phyloP scores from a whole-genome alignment of 768 basidiomycete genomes.

The Zangia roseola region DNA sequence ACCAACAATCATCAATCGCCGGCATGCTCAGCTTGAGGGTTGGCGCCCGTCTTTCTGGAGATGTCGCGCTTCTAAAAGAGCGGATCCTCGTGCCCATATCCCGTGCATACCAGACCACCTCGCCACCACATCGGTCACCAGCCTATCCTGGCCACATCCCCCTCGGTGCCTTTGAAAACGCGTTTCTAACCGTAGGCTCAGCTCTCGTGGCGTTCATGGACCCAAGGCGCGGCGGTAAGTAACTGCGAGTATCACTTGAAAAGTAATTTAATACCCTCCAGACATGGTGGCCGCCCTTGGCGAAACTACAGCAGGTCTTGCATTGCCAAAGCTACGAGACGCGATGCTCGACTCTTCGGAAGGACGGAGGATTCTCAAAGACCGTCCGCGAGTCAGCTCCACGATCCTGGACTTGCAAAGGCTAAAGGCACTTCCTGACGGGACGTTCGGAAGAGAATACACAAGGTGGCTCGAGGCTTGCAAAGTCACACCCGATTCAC shows the following conservation, averaged over 20 bases:
- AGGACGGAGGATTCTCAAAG: constrained; percentile 80
- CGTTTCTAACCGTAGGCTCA: constrained; percentile 82
- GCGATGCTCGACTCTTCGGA: constrained; percentile 75
- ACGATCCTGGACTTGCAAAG: constrained; percentile 68
- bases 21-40: background rate
- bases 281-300: constrained; percentile 96
- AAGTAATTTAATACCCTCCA: constrained; percentile 30
- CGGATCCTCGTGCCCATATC: background rate
- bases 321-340: constrained; percentile 73
- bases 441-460: constrained; percentile 85
- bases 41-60: background rate
- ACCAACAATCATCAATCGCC: background rate
- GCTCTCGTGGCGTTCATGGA: constrained; percentile 79
- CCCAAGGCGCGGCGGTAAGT: constrained; percentile 81
- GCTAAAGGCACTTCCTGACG: constrained; percentile 66
- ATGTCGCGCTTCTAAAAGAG: background rate
- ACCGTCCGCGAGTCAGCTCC: constrained; percentile 80
- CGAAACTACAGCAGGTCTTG: constrained; percentile 85
- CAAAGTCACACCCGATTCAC: constrained; percentile 89
- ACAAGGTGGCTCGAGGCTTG: constrained; percentile 86
- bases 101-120: constrained; percentile 16
- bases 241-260: background rate
- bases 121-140: constrained; percentile 29
- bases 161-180: constrained; percentile 78
- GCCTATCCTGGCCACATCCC: constrained; percentile 82